A percentile compares a stretch with the other conserved stretches of the same genome.
Evolutionary conservation across 2,329 filamentous ascomycete species (phyloP).

Genomic region (Davidsoniella neocaledoniae): DNA sequence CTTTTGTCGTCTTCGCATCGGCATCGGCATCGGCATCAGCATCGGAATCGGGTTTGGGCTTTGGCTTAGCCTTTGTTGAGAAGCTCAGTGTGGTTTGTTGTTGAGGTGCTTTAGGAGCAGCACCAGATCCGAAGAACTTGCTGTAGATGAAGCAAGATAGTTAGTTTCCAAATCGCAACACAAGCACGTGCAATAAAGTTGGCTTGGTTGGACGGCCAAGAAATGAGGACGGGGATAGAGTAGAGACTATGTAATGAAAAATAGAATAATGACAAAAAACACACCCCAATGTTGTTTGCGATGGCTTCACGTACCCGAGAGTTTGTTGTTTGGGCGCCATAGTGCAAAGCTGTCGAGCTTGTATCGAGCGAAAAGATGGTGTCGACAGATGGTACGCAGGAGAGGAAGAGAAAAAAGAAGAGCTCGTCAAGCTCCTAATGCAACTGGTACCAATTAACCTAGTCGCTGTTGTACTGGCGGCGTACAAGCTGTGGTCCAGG

Average conservation of each 20-base stretch:
- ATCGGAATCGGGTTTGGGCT: background rate
- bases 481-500: no score
- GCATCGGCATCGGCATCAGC: background rate
- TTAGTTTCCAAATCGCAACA: background rate
- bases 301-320: slow-evolving; percentile 68
- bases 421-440: background rate
- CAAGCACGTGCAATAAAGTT: background rate
- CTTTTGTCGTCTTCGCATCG: background rate
- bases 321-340: slow-evolving; percentile 59
- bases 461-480: background rate
- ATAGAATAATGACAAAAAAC: slow-evolving; percentile 14
- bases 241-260: background rate
- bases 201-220: background rate
- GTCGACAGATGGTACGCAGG: background rate
- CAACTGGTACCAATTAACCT: no score
- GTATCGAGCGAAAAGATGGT: slow-evolving; percentile 10
- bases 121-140: slow-evolving; percentile 67
- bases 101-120: slow-evolving; percentile 33
- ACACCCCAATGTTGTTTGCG: slow-evolving; percentile 59
- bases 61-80: slow-evolving; percentile 34
- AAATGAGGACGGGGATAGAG: background rate
- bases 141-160: slow-evolving; percentile 28
- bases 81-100: slow-evolving; percentile 73
- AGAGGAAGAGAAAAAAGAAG: background rate
- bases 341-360: slow-evolving; percentile 11